A percentile compares a stretch with the other conserved stretches of the same genome.
phyloP scores from a whole-genome alignment of 805 yeast species.

The Candida ponderosae region DNA sequence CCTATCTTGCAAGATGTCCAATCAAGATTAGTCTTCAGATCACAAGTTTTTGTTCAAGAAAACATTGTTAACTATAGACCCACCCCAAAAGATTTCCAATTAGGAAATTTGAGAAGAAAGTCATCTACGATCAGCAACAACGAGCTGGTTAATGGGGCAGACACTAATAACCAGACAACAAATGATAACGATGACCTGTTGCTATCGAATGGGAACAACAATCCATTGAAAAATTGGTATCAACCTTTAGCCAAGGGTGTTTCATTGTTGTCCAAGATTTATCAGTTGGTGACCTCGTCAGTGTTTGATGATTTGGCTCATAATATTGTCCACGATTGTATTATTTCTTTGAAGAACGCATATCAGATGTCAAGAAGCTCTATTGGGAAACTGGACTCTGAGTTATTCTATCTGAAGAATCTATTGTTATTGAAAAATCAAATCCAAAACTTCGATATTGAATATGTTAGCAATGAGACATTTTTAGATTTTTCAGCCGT shows the following conservation, averaged over 20 bases:
- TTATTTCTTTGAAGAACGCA: conserved; percentile 51
- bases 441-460: conserved; percentile 72
- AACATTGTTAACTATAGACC: conserved; percentile 63
- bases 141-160: conserved; percentile 3
- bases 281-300: conserved; percentile 66
- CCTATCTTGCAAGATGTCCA: conserved; percentile 76
- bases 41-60: conserved; percentile 64
- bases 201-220: background rate
- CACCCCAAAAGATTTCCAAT: conserved; percentile 55
- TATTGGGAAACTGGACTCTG: conserved; percentile 49
- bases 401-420: conserved; percentile 64
- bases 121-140: conserved; percentile 6
- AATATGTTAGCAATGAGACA: conserved; percentile 61
- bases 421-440: conserved; percentile 64
- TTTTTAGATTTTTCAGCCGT: conserved; percentile 79
- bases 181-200: background rate
- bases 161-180: background rate
- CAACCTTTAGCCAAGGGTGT: conserved; percentile 68
- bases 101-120: conserved; percentile 35
- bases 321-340: conserved; percentile 72
- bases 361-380: conserved; percentile 35
- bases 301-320: conserved; percentile 90
- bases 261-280: conserved; percentile 64
- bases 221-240: conserved; percentile 41
- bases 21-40: conserved; percentile 70